Base-by-base conservation (phyloP, 2,329 filamentous ascomycete species). In the Dactylonectria macrodidyma region DNA sequence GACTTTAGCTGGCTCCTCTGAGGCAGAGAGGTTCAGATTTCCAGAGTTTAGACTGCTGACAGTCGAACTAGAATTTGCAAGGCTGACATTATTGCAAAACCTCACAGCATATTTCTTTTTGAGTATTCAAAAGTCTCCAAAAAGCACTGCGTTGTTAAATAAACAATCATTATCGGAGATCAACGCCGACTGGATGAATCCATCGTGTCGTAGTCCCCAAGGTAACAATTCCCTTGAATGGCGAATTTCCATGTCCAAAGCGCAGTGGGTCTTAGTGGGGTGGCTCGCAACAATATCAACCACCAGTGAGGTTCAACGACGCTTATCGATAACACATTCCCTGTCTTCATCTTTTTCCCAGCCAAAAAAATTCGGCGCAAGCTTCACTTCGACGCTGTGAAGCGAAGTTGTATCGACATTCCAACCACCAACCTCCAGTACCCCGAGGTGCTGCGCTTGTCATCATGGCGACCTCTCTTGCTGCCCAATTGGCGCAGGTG, bases 401-500 rank as follows among this genome's bases (percentile, higher is more conserved):
- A 59, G 47, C 56, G 59, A 75, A 65, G 62, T 69, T 67, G 57
- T 61, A 65, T 73, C 65, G 38, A 74, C 65, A 71, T 67, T 65
- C 48, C 68, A 66, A 62, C 73, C 73, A 67, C 70, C 71, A 65
- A 67, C 70, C 61, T 65, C 68, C 70, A 66, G 59, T 71, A 72
- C 72, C 76, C 69, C 69, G 70, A 74, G 71, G 68, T 67, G 56
- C 68, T 66, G 71, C 69, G 69, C 71, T 71, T 67, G 66, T 69
- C 68, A 76, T 69, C 71, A 97, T 97, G 94, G 88, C 92, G 76
- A 94, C 95, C 68, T 92, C 94, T 79, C 92, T 99, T 75, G 93
- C 95, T 83, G 91, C 94, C 85, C 97, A 99, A 88, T 87, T 99
- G 85, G 94, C 95, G 86, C 91, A 94, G 80, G 95, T 99, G 79